phyloP scores from a whole-genome alignment of 129 eudicot genomes.

The Pittosporum tobira region DNA sequence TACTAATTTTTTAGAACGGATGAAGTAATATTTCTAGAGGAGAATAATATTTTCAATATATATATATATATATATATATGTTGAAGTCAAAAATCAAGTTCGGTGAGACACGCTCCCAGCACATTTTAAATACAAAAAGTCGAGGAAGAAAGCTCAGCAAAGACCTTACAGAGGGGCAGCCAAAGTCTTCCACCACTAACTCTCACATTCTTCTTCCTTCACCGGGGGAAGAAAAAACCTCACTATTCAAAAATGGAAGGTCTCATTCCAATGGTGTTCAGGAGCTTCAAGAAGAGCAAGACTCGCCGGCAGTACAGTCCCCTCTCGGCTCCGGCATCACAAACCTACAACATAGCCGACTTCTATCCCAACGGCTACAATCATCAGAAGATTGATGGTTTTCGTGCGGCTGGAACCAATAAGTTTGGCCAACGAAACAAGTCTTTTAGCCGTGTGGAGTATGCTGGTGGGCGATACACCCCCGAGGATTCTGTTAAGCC shows the following conservation, averaged over 20 bases:
- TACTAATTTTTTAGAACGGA: too few species aligned
- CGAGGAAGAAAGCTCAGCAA: too few species aligned
- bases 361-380: neutral
- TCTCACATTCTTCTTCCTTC: too few species aligned
- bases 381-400: neutral
- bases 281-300: slow-evolving; percentile 9
- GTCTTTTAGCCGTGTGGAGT: slow-evolving; percentile 3
- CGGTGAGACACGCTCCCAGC: neutral
- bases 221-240: neutral
- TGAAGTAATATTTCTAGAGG: too few species aligned
- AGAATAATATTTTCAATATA: too few species aligned
- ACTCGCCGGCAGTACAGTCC: slow-evolving; percentile 5
- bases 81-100: neutral
- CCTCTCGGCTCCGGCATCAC: neutral
- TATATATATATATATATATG: too few species aligned
- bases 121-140: neutral
- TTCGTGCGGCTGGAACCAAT: neutral
- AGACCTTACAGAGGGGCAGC: too few species aligned
- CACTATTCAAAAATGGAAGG: slow-evolving; percentile 10
- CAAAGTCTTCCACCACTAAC: too few species aligned
- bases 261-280: slow-evolving; percentile 14
- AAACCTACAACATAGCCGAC: neutral
- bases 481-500: neutral
- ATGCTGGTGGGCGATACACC: too few species aligned
- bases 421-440: slow-evolving; percentile 4